Evolutionary conservation across 345 rosid genomes (phyloP).

Genomic region (Cardamine chenopodiifolia): DNA sequence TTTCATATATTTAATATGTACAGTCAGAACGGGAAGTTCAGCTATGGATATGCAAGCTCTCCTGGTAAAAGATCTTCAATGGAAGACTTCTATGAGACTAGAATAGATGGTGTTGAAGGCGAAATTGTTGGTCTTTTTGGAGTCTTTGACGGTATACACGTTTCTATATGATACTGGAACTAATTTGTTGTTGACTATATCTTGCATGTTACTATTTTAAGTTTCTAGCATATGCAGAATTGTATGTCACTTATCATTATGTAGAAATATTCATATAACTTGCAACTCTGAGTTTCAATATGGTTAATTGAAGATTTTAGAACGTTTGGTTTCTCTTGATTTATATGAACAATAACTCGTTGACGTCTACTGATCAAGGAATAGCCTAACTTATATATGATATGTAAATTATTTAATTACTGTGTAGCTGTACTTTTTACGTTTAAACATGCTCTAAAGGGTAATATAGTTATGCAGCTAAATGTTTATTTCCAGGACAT

Average conservation of each 20-base stretch:
- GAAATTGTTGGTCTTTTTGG: conserved; percentile 98
- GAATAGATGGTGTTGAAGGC: conserved; percentile 90
- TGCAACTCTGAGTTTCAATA: too few relatives aligned
- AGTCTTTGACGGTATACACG: conserved; percentile 88
- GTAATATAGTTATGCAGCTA: conserved; percentile 4
- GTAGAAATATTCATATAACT: too few relatives aligned
- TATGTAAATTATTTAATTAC: too few relatives aligned
- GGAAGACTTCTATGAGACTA: conserved; percentile 98
- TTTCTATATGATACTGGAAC: conserved; percentile 9
- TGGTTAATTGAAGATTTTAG: too few relatives aligned
- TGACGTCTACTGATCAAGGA: too few relatives aligned
- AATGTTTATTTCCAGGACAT: conserved; percentile 66
- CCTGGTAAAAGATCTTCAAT: conserved; percentile 95
- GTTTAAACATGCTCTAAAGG: conserved; percentile 1
- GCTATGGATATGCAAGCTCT: conserved; percentile 98
- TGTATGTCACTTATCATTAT: too few relatives aligned
- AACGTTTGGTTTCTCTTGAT: too few relatives aligned
- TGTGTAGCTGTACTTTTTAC: too few relatives aligned
- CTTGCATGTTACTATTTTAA: too few relatives aligned
- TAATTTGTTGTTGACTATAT: not conserved
- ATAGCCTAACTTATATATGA: too few relatives aligned
- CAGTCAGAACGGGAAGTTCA: conserved; percentile 94
- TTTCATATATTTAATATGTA: not conserved
- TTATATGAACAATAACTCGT: too few relatives aligned
- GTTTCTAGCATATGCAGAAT: too few relatives aligned